These are phyloP conservation scores for Aspergillus avenaceus DNA, from an alignment of 495 filamentous ascomycete species.

Conservation along the genomic window DNA sequence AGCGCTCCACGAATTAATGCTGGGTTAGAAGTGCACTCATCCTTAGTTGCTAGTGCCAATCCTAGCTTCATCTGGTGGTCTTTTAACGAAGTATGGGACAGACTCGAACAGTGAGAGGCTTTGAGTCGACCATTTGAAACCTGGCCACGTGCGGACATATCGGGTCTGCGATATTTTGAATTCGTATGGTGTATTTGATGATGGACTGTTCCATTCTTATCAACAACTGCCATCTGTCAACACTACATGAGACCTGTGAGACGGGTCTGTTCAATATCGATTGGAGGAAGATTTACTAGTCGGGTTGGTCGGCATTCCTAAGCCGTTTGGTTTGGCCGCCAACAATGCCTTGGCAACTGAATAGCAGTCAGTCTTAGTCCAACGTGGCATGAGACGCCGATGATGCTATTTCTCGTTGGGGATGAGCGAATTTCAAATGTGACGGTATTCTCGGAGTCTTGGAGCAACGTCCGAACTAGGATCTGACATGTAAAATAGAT, in stretches of 20 bases:
- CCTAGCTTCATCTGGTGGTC: not conserved
- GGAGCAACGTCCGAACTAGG: not conserved
- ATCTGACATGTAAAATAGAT: not conserved
- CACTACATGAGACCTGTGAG: not conserved
- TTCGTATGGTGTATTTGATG: not conserved
- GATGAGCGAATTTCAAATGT: not conserved
- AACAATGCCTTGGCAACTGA: not conserved
- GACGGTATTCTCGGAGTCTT: not conserved
- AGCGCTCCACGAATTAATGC: conserved; percentile 25
- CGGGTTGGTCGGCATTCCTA: not conserved
- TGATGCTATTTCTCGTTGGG: not conserved
- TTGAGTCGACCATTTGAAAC: not conserved
- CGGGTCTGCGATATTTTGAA: not conserved
- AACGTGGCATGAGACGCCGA: not conserved
- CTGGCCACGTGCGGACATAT: conserved; percentile 12
- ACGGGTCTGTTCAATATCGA: not conserved
- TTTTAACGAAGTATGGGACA: not conserved
- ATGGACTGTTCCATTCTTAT: conserved; percentile 1
- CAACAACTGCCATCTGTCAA: not conserved
- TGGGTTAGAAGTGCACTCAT: not conserved
- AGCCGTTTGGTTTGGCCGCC: not conserved
- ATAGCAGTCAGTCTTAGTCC: not conserved
- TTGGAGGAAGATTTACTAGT: not conserved
- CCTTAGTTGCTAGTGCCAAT: not conserved
- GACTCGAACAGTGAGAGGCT: not conserved